Conservation (phyloP, 139 green algal species). For the Chlamydomonas sphaeroides region DNA sequence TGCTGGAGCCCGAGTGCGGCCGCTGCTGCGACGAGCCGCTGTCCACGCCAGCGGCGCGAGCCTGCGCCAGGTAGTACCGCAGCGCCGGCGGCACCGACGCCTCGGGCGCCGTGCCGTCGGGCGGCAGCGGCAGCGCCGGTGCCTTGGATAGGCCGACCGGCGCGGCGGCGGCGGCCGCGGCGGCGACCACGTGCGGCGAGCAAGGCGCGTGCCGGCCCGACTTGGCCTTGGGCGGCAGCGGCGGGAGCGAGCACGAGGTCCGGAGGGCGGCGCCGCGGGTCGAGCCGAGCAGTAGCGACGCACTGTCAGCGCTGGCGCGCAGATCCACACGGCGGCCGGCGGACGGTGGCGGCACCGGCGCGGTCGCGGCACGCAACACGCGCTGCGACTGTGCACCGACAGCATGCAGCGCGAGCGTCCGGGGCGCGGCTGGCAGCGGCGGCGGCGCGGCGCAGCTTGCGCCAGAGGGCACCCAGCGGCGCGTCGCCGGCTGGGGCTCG, state of each 20-base stretch:
- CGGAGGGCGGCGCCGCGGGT: neutral
- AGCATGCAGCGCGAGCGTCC: neutral
- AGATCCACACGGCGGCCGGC: too few species aligned
- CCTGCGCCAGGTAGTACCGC: conserved; percentile 28
- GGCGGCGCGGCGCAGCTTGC: neutral
- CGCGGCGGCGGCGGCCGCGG: neutral
- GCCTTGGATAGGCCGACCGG: neutral
- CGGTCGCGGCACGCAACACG: too few species aligned
- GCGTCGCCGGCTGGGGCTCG: neutral
- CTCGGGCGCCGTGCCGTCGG: neutral
- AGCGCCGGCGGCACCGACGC: conserved; percentile 9
- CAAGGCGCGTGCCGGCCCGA: neutral
- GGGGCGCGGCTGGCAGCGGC: neutral
- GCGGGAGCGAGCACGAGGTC: neutral
- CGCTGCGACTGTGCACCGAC: too few species aligned
- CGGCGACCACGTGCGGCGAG: neutral
- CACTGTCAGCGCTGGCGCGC: too few species aligned
- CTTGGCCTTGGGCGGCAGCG: neutral
- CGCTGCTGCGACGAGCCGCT: too few species aligned
- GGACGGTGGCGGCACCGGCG: too few species aligned
- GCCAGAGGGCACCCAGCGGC: conserved; percentile 2
- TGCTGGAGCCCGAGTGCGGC: too few species aligned
- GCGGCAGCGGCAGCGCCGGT: conserved; percentile 21
- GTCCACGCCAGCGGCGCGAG: neutral
- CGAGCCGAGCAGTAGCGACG: neutral